phyloP scores from a whole-genome alignment of 768 basidiomycete species.

The Cyclocybe cylindracea region DNA sequence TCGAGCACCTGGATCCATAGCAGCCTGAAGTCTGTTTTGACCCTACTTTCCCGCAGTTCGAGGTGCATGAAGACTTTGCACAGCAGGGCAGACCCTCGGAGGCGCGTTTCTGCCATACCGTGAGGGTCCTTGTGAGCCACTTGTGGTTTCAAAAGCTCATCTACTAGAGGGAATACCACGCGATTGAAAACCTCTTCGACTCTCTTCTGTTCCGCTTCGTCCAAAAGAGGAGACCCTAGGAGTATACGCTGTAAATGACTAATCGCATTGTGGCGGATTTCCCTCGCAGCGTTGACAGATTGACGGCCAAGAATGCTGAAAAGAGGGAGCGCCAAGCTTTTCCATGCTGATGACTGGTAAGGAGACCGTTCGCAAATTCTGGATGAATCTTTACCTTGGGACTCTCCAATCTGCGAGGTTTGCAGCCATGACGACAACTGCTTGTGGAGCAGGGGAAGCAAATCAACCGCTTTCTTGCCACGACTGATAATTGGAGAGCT shows the following conservation, averaged over 20 bases:
- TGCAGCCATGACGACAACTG: constrained; percentile 62
- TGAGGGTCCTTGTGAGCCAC: constrained; percentile 76
- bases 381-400: constrained; percentile 38
- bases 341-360: constrained; percentile 59
- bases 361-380: background rate
- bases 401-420: constrained; percentile 36
- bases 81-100: constrained; percentile 84
- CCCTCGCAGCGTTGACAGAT: constrained; percentile 80
- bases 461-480: constrained; percentile 81
- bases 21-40: constrained; percentile 62
- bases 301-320: constrained; percentile 75
- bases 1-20: constrained; percentile 92
- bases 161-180: constrained; percentile 88
- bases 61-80: constrained; percentile 98
- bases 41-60: constrained; percentile 68
- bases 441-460: constrained; percentile 72
- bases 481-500: constrained; percentile 81
- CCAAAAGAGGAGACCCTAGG: constrained; percentile 68
- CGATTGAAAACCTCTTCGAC: constrained; percentile 86
- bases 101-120: constrained; percentile 89
- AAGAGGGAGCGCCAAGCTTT: constrained; percentile 72
- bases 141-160: constrained; percentile 87
- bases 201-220: constrained; percentile 57
- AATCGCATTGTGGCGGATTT: constrained; percentile 81
- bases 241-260: constrained; percentile 82